Evolutionary conservation across 345 rosid species (phyloP).

Genomic region (Eucalyptus fibrosa): DNA sequence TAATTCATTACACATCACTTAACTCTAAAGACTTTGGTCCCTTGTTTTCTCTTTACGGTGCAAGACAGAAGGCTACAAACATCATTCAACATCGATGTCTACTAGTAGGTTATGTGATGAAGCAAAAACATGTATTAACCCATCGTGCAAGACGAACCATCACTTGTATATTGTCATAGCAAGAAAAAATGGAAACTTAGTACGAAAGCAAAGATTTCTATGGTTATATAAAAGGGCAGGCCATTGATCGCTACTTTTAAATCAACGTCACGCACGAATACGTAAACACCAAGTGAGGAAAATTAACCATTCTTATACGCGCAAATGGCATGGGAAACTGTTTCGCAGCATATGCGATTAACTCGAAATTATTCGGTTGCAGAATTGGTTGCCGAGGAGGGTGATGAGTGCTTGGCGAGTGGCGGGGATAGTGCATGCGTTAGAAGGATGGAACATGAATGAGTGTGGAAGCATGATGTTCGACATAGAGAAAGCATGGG

Average conservation of each 20-base stretch:
- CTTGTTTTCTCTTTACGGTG: background rate
- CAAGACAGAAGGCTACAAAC: background rate
- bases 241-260: background rate
- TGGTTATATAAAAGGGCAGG: background rate
- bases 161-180: background rate
- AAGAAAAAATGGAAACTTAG: background rate
- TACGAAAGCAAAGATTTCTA: background rate
- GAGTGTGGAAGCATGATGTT: slow-evolving; percentile 26
- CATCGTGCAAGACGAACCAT: background rate
- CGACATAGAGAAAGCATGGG: slow-evolving; percentile 21
- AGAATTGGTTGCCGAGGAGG: slow-evolving; percentile 55
- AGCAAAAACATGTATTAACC: background rate
- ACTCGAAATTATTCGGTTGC: background rate
- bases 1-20: background rate
- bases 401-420: slow-evolving; percentile 49
- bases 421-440: slow-evolving; percentile 40
- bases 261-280: background rate
- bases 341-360: background rate
- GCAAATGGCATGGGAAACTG: background rate
- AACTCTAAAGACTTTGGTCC: background rate
- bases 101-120: background rate
- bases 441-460: slow-evolving; percentile 34
- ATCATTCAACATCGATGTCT: background rate
- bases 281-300: background rate
- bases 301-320: background rate